A percentile compares a stretch with the other conserved stretches of the same genome.
Evolutionary conservation across 208 protist species (phyloP).

Genomic region (Acanthamoeba sp.): DNA sequence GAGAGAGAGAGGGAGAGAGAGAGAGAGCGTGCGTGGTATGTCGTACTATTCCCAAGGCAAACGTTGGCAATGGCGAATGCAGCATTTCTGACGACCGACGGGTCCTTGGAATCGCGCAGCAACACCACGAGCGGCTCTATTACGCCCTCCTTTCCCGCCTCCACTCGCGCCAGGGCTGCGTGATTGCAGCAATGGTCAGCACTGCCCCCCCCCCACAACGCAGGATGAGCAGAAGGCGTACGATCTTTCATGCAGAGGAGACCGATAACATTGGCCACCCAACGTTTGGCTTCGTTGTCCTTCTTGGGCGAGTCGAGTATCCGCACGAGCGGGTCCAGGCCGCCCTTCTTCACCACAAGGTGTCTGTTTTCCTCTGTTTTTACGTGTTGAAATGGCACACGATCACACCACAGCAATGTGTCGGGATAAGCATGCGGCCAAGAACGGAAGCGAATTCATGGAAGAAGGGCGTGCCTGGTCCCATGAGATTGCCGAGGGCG

Average conservation of each 20-base stretch:
- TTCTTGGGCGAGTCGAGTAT: conserved; percentile 60
- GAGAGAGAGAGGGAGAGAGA: too few species aligned
- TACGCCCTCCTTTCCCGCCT: neutral
- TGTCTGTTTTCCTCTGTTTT: conserved; percentile 37
- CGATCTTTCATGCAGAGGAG: conserved; percentile 58
- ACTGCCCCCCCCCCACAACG: too few species aligned
- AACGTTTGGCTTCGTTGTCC: conserved; percentile 35
- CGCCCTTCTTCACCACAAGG: conserved; percentile 49
- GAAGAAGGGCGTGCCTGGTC: neutral
- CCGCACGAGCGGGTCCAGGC: conserved; percentile 19
- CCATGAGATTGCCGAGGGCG: conserved; percentile 26
- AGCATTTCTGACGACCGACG: conserved; percentile 2
- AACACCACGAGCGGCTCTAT: conserved; percentile 39
- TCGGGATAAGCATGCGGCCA: too few species aligned
- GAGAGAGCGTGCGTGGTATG: neutral
- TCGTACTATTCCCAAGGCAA: conserved; percentile 47
- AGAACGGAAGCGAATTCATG: too few species aligned
- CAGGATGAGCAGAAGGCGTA: neutral
- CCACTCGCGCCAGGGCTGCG: conserved; percentile 19
- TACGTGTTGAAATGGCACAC: too few species aligned
- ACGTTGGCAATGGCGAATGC: conserved; percentile 39
- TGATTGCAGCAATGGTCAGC: neutral
- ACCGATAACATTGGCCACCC: conserved; percentile 33
- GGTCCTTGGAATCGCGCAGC: conserved; percentile 2
- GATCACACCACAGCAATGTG: neutral